Base-by-base conservation (phyloP, 257 asterid genomes). In the Nicotiana obtusifolia region DNA sequence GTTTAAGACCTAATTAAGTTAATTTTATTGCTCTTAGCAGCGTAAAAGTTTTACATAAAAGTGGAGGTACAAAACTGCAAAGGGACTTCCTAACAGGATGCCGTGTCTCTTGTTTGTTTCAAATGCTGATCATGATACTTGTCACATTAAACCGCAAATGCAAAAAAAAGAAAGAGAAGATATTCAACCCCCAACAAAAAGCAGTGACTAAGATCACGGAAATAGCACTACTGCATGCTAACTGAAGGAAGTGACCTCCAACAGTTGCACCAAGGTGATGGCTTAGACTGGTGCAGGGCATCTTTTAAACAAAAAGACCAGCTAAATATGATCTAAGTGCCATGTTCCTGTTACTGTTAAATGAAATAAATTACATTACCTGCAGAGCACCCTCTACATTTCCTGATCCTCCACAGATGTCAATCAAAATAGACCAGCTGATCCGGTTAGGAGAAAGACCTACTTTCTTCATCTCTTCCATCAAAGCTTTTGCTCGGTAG, bases 401-500 rank as follows among this genome's bases (percentile, higher is more conserved):
- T 66, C 95, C 94, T 31, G 92, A 86, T 83, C 88, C 88, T 81
- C 99, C 98, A 79, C 91, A 91, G 67, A 95, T 84, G 86, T 91
- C 92, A 35, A 95, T 89, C 87, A 95, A 86, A 85, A 90, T 93
- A 56, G 99, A 90, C 97, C 98, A 95, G 91, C 93, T 95, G 85
- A 95, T 91, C 31, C 88, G 89, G 88, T 92, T 86, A 83, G 98
- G 99, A 79, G 92, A 86, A 86, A 95, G 95, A 81, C 95, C 97
- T 53, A 81, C 84, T 57, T 86, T 85, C 88, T 87, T 91, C 99
- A 95, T 93, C 92, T 92, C 99, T 78, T 90, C 97, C 96, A 95
- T 90, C 88, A 95, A 88, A 86, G 88, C 87, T 89, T 92, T 91
- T 53, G 97, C 99, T 77, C 88, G 97, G 89, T 80, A 66, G 85